Evolutionary conservation across 352 stramenopile species (phyloP).

Genomic region (Globisporangium emineosum): DNA sequence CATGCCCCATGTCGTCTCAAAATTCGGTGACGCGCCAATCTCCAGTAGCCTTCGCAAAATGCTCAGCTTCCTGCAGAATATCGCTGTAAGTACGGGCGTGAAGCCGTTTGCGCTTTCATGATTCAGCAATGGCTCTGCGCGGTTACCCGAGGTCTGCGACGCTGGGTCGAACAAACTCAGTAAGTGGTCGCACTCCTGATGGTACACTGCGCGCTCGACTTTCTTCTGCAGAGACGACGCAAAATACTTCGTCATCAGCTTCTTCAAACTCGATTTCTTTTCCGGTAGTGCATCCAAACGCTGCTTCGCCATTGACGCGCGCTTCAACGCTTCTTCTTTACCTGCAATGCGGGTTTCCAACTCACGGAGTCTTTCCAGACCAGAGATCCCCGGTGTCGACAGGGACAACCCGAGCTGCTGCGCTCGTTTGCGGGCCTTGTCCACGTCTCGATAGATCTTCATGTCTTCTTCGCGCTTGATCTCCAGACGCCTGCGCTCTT

Average conservation of each 20-base stretch:
- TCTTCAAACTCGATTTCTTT: slow-evolving; percentile 27
- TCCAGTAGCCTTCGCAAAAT: slow-evolving; percentile 47
- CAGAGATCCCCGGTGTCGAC: slow-evolving; percentile 30
- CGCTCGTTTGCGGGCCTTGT: slow-evolving; percentile 22
- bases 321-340: slow-evolving; percentile 29
- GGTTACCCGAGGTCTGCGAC: background rate
- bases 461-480: slow-evolving; percentile 38
- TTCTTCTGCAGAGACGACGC: slow-evolving; percentile 33
- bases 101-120: slow-evolving; percentile 57
- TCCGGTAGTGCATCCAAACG: slow-evolving; percentile 43
- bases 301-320: slow-evolving; percentile 24
- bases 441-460: slow-evolving; percentile 27
- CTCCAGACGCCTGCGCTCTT: slow-evolving; percentile 21
- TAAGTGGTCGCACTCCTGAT: slow-evolving; percentile 39
- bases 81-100: slow-evolving; percentile 46
- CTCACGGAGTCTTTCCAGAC: slow-evolving; percentile 26
- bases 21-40: slow-evolving; percentile 39
- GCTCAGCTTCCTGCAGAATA: slow-evolving; percentile 32
- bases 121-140: slow-evolving; percentile 24
- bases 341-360: slow-evolving; percentile 33
- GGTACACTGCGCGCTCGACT: slow-evolving; percentile 39
- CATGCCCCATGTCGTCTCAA: slow-evolving; percentile 38
- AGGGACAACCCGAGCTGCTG: slow-evolving; percentile 30
- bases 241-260: slow-evolving; percentile 33
- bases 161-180: slow-evolving; percentile 34